Conservation (phyloP, 169 alveolate genomes). For the Plasmodium cynomolgi region DNA sequence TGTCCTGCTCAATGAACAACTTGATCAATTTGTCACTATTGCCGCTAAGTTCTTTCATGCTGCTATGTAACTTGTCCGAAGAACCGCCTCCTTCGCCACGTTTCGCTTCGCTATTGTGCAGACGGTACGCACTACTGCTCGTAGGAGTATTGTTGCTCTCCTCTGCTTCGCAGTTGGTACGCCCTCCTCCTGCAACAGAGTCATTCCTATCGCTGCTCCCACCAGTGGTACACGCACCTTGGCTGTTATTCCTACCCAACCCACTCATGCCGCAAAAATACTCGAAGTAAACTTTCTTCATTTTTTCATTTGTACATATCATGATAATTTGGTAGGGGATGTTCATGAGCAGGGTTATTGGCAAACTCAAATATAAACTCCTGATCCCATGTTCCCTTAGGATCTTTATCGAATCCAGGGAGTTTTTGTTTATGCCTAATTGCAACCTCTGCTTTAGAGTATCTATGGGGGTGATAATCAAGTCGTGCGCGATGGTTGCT, state of each 20-base stretch:
- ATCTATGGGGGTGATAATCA: conserved; percentile 97
- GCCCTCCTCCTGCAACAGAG: not conserved
- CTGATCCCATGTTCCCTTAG: conserved; percentile 91
- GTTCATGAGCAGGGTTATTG: conserved; percentile 95
- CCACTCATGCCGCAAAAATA: not conserved
- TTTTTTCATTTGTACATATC: conserved; percentile 93
- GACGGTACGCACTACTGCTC: not conserved
- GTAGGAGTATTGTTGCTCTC: not conserved
- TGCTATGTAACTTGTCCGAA: not conserved
- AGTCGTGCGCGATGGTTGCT: conserved; percentile 96
- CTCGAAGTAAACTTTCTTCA: conserved; percentile 84
- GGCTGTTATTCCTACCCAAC: conserved; percentile 1
- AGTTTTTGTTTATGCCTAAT: conserved; percentile 86
- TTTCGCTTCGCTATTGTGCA: not conserved
- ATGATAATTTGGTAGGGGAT: conserved; percentile 94
- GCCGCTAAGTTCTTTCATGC: not conserved
- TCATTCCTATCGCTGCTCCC: not conserved
- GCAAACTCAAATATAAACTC: conserved; percentile 93
- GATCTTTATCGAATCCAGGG: conserved; percentile 71
- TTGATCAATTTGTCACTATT: conserved; percentile 9
- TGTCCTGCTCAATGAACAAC: conserved; percentile 5
- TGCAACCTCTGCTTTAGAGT: conserved; percentile 95
- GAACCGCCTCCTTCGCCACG: not conserved
- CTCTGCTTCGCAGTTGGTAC: not conserved
- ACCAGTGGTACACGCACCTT: not conserved